Percentiles rank a stretch among this genome's conserved stretches.
These are phyloP conservation scores for Nannochloropsis gaditana DNA, from an alignment of 108 stramenopile species.

Conservation along the genomic window DNA sequence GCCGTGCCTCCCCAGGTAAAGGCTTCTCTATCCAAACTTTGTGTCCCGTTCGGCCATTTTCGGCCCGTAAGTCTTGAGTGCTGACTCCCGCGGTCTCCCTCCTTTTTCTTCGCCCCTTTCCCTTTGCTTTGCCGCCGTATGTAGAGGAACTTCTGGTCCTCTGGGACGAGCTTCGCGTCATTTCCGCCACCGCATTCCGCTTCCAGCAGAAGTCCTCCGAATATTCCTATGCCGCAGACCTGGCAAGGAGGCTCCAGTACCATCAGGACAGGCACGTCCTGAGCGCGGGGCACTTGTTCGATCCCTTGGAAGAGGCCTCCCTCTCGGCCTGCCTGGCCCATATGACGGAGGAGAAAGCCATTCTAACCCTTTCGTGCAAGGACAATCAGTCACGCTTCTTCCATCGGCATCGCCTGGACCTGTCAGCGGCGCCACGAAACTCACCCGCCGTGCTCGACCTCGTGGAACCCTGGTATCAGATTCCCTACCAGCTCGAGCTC, in stretches of 20 bases:
- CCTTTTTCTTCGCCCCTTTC: background rate
- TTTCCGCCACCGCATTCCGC: background rate
- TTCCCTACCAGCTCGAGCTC: constrained; percentile 61
- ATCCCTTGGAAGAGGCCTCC: background rate
- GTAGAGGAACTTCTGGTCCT: background rate
- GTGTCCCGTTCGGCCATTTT: too few species aligned
- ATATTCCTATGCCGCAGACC: constrained; percentile 25
- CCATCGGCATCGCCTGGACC: background rate
- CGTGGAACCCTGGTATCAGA: constrained; percentile 78
- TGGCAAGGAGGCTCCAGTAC: constrained; percentile 39
- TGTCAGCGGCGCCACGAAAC: background rate
- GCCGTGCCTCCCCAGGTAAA: background rate
- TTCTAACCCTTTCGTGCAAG: background rate
- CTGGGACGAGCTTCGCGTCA: background rate
- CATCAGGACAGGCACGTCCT: constrained; percentile 25
- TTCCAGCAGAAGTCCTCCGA: constrained; percentile 27
- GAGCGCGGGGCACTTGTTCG: constrained; percentile 32
- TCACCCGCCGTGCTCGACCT: background rate
- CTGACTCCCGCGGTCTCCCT: background rate
- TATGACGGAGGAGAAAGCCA: constrained; percentile 4
- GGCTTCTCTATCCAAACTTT: background rate
- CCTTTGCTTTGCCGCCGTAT: background rate
- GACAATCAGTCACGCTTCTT: background rate
- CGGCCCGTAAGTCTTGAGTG: too few species aligned
- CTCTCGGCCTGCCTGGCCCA: background rate